Conservation (phyloP, 495 filamentous ascomycete genomes). For the Apiosordaria backusii region DNA sequence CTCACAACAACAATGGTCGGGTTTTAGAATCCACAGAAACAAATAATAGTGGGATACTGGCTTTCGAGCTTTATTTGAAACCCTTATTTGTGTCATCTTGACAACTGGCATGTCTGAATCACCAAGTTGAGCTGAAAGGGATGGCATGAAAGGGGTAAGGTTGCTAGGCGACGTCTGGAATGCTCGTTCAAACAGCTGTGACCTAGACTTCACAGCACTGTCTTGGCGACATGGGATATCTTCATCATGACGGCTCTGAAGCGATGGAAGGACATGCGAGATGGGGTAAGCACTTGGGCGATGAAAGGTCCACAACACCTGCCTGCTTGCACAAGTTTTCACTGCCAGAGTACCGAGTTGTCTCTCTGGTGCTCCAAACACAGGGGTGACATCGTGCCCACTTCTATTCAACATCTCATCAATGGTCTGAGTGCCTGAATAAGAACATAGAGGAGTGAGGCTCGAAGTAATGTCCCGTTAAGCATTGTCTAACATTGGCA, state of each 20-base stretch:
- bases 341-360: background rate
- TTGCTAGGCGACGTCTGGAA: background rate
- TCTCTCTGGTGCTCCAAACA: background rate
- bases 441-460: too few species aligned
- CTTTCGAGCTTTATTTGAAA: background rate
- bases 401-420: too few species aligned
- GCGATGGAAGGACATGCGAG: background rate
- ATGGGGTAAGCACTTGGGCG: background rate
- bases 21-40: background rate
- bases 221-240: background rate
- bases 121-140: background rate
- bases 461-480: too few species aligned
- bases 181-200: background rate
- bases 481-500: too few species aligned
- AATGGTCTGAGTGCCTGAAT: too few species aligned
- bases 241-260: background rate
- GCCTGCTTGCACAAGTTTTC: background rate
- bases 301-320: background rate
- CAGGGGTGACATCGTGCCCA: too few species aligned
- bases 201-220: background rate
- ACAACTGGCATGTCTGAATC: conserved; percentile 5
- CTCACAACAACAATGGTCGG: background rate
- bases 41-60: background rate
- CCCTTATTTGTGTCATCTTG: background rate
- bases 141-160: background rate